Conservation (phyloP, 768 basidiomycete genomes). For the Naganishia antarctica region DNA sequence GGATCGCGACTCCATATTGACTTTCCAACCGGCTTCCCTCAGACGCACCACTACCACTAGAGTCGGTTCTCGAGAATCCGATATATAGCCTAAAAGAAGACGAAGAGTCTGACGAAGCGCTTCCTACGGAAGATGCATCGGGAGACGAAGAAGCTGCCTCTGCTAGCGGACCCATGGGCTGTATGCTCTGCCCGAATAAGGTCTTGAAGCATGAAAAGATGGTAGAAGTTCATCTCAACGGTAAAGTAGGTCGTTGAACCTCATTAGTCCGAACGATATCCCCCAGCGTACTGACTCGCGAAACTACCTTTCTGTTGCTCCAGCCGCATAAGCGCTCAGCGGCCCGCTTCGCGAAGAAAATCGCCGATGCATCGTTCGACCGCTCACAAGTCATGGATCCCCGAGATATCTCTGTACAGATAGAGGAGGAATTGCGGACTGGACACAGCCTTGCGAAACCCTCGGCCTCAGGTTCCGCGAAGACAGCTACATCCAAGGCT, state of each 20-base stretch:
- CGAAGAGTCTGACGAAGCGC: background rate
- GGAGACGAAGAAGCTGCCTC: background rate
- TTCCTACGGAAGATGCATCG: background rate
- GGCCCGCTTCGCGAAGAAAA: constrained; percentile 17
- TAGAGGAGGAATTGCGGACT: constrained; percentile 8
- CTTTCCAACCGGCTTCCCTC: no score
- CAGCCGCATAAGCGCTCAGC: constrained; percentile 18
- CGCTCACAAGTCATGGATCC: constrained; percentile 12
- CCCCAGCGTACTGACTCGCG: no score
- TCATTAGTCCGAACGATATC: no score
- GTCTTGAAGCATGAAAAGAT: constrained; percentile 24
- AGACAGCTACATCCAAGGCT: no score
- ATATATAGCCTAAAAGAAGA: constrained; percentile 8
- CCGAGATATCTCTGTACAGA: constrained; percentile 8
- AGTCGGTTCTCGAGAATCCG: constrained; percentile 10
- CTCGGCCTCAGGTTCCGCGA: no score
- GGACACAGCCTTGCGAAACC: background rate
- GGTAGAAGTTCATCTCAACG: constrained; percentile 23
- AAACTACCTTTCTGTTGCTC: no score
- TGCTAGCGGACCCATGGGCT: constrained; percentile 9
- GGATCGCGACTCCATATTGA: background rate
- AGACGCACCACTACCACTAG: constrained; percentile 9
- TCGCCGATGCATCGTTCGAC: constrained; percentile 8
- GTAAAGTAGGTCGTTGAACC: constrained; percentile 4
- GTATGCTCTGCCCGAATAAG: constrained; percentile 24